A percentile compares a stretch with the other conserved stretches of the same genome.
phyloP scores from a whole-genome alignment of 768 basidiomycete genomes.

The Hemileccinum impolitum region DNA sequence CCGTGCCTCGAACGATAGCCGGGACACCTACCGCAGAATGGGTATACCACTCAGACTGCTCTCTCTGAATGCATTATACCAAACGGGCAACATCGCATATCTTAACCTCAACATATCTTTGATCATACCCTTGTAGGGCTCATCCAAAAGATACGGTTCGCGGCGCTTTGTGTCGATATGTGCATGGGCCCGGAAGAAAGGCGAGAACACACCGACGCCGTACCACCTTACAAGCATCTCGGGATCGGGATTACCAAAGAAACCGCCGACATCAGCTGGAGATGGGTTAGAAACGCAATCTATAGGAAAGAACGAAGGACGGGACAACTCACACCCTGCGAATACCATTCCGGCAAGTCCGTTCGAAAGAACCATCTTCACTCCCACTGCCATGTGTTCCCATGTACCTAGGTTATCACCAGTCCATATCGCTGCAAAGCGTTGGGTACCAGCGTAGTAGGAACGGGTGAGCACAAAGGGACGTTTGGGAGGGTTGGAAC shows the following conservation, averaged over 20 bases:
- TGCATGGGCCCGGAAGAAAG: conserved; percentile 98
- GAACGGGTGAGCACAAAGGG: conserved; percentile 96
- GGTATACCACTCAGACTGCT: conserved; percentile 79
- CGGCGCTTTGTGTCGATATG: conserved; percentile 97
- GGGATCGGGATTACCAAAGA: conserved; percentile 93
- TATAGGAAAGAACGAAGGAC: background rate
- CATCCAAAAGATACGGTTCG: conserved; percentile 89
- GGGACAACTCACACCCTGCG: conserved; percentile 67
- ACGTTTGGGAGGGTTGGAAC: conserved; percentile 71
- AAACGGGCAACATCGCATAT: conserved; percentile 84
- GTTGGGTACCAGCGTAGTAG: conserved; percentile 94
- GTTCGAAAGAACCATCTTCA: conserved; percentile 90
- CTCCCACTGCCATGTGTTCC: conserved; percentile 93
- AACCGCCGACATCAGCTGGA: conserved; percentile 95
- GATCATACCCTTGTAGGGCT: conserved; percentile 83
- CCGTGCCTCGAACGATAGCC: background rate
- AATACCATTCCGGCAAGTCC: conserved; percentile 90
- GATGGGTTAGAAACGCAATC: background rate
- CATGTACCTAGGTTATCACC: conserved; percentile 97
- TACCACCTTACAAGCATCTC: conserved; percentile 99
- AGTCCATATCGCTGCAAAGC: conserved; percentile 98
- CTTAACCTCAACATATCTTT: conserved; percentile 76
- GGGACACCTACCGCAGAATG: conserved; percentile 62
- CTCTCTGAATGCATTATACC: conserved; percentile 98
- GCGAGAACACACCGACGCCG: conserved; percentile 89